phyloP scores from a whole-genome alignment of 2,329 filamentous ascomycete species.

The Aureobasidium sp. region DNA sequence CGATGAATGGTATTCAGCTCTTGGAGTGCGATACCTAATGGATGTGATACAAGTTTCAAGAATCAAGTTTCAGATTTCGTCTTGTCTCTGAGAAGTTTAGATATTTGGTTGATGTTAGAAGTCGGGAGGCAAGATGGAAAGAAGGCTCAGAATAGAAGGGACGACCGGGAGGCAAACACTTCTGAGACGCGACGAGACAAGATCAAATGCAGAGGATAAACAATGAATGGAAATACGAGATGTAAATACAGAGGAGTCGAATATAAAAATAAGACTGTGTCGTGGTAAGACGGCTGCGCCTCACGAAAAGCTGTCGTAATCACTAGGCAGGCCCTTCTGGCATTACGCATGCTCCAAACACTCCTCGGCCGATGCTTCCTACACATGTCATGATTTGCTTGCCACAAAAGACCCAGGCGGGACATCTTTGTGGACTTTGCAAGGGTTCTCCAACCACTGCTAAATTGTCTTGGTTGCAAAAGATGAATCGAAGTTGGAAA shows the following conservation, averaged over 20 bases:
- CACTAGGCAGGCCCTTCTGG: conserved; percentile 1
- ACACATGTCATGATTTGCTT: conserved; percentile 1
- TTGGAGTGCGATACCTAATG: background rate
- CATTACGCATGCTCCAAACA: conserved; percentile 9
- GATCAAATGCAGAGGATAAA: background rate
- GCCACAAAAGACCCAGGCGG: background rate
- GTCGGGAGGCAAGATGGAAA: background rate
- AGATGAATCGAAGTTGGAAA: conserved; percentile 1
- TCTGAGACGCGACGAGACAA: background rate
- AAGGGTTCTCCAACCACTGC: conserved; percentile 5
- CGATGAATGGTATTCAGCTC: too few species aligned
- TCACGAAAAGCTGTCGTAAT: conserved; percentile 11
- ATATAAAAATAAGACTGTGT: conserved; percentile 7
- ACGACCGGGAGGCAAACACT: background rate
- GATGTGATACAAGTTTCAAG: background rate
- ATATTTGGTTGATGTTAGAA: background rate
- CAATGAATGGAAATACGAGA: background rate
- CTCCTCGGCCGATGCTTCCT: conserved; percentile 9
- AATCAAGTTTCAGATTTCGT: background rate
- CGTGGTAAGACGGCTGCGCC: conserved; percentile 10
- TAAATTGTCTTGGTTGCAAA: conserved; percentile 7
- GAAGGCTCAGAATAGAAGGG: background rate
- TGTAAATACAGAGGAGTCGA: background rate
- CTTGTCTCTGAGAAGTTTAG: background rate
- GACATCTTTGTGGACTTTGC: background rate